phyloP scores from a whole-genome alignment of 108 stramenopile genomes.

The Poteriospumella lacustris region DNA sequence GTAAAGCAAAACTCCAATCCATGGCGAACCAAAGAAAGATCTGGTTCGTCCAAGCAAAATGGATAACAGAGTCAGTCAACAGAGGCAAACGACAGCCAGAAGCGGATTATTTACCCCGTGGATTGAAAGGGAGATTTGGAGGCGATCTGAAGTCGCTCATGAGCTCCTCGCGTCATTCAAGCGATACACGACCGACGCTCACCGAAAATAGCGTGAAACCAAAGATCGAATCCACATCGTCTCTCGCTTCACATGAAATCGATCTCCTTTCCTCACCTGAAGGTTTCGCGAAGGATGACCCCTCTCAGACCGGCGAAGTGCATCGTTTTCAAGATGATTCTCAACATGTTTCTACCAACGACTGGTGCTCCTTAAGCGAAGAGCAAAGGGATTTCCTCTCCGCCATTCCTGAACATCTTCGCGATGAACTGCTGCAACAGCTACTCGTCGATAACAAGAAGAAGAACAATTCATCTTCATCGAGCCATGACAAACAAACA shows the following conservation, averaged over 20 bases:
- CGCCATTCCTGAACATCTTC: neutral
- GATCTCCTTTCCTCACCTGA: neutral
- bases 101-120: neutral
- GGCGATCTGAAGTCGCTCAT: neutral
- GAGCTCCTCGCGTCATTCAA: neutral
- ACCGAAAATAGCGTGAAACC: neutral
- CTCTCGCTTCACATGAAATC: neutral
- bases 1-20: neutral
- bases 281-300: neutral
- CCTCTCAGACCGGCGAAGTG: neutral
- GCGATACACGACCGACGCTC: neutral
- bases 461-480: too few species aligned
- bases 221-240: neutral
- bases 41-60: neutral
- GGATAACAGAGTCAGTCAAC: slow-evolving; percentile 1
- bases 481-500: too few species aligned
- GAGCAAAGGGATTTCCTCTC: neutral
- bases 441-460: too few species aligned
- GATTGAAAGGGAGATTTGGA: neutral
- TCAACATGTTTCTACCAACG: neutral
- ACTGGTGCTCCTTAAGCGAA: neutral
- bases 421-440: neutral
- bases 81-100: neutral
- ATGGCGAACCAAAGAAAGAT: neutral
- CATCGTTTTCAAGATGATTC: neutral